phyloP scores from a whole-genome alignment of 1,284 basidiomycete species.

The Cryptococcus floricola region DNA sequence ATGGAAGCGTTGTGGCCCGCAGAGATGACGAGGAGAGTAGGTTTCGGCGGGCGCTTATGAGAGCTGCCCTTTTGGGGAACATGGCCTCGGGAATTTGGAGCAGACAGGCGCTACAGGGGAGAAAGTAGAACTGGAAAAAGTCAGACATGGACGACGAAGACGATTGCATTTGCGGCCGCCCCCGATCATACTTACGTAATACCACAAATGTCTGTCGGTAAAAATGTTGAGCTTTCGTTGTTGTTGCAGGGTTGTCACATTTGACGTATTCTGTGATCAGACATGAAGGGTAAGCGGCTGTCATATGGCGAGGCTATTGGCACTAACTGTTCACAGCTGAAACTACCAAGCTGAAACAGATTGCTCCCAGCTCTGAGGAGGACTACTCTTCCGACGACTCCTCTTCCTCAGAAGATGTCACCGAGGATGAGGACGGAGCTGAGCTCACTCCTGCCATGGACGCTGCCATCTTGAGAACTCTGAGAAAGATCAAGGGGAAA shows the following conservation, averaged over 20 bases:
- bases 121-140: too few species aligned
- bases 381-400: constrained; percentile 21
- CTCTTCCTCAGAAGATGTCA: constrained; percentile 57
- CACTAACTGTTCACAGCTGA: neutral
- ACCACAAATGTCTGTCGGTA: too few species aligned
- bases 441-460: constrained; percentile 92
- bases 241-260: neutral
- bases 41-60: neutral
- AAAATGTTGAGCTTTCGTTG: too few species aligned
- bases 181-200: too few species aligned
- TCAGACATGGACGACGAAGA: too few species aligned
- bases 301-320: neutral
- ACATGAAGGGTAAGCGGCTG: constrained; percentile 4
- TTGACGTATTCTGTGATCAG: constrained; percentile 10
- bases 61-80: too few species aligned
- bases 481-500: constrained; percentile 76
- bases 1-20: neutral
- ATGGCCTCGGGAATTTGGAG: too few species aligned
- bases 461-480: constrained; percentile 87
- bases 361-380: neutral
- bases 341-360: neutral
- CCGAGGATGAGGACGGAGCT: constrained; percentile 92
- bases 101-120: too few species aligned
- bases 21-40: constrained; percentile 5
- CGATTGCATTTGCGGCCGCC: too few species aligned